Evolutionary conservation across 2,329 filamentous ascomycete genomes (phyloP), one percentile per base, ranked within the genome.

Genomic region (Colletotrichum siamense): DNA sequence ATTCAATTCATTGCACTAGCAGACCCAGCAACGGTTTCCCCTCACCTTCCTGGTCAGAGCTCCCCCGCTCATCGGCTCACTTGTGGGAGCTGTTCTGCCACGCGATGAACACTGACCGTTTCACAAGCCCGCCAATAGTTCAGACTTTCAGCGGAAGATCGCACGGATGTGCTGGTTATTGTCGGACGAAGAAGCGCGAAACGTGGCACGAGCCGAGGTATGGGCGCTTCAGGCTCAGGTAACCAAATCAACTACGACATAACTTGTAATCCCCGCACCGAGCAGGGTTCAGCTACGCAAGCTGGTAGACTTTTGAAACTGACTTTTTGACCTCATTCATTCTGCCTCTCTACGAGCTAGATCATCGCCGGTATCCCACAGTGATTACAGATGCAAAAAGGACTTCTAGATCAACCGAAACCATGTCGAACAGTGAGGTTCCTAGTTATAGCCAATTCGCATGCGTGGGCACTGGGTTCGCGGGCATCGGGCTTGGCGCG

Each of bases 401-500:
- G 8, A 26, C 8, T 6, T 9, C n/a, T 9, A 13, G 28, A 18
- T 36, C 26, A 36, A 49, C 18, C 13, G 2, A 22, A 36, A n/a
- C 7, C 7, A 75, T 73, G 69, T 71, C 70, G n/a, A 57, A 24
- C n/a, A 15, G 22, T 8, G 5, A 10, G 8, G 30, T 67, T 2
- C 28, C 76, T 32, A 77, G 72, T 62, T 86, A 85, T 77, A 86
- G 80, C 74, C 84, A 84, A 78, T 87, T 87, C 77, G 84, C 83
- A 34, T 86, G 84, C 79, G 88, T 94, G 52, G 92, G 92, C 32
- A 89, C 90, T 2, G 92, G 92, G 15, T 89, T 92, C 79, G 92
- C 91, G 0, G 92, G 89, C 24, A 92, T 94, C 71, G 91, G 90
- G 4, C 88, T 93, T 80, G 92, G 89, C 9, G 91, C 90, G 57